A percentile compares a stretch with the other conserved stretches of the same genome.
Evolutionary conservation across 2,329 filamentous ascomycete species (phyloP).

Genomic region (Pyricularia grisea): DNA sequence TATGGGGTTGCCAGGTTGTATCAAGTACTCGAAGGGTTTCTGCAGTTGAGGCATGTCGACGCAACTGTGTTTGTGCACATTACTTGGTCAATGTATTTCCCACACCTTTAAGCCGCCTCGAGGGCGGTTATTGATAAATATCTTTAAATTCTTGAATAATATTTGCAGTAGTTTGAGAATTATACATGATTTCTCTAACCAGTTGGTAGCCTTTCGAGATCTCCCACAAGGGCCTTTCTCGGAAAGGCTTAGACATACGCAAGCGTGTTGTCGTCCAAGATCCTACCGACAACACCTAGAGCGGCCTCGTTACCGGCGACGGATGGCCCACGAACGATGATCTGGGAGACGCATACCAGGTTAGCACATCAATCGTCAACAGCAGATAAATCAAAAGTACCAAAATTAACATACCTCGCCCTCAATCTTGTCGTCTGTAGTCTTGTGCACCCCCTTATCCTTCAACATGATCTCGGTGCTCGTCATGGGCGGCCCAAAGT

Average conservation of each 20-base stretch:
- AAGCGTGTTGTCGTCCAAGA: conserved; percentile 66
- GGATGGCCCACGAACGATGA: conserved; percentile 63
- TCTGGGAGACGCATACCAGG: conserved; percentile 28
- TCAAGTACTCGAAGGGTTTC: background rate
- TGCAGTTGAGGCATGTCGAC: background rate
- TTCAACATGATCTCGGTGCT: conserved; percentile 69
- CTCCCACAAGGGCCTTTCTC: background rate
- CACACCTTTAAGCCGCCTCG: background rate
- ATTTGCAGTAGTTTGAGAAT: background rate
- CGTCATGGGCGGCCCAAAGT: conserved; percentile 77
- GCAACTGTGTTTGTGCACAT: background rate
- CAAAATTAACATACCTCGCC: conserved; percentile 48
- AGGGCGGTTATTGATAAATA: background rate
- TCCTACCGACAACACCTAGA: conserved; percentile 53
- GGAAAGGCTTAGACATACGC: conserved; percentile 33
- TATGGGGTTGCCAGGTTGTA: background rate
- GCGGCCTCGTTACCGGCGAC: conserved; percentile 59
- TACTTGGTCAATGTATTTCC: background rate
- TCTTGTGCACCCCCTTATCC: conserved; percentile 51
- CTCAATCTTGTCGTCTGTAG: conserved; percentile 49
- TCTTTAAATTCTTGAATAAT: background rate
- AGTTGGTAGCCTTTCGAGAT: background rate
- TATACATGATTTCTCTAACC: background rate
- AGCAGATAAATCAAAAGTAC: background rate
- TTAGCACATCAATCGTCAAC: conserved; percentile 5